A percentile compares a stretch with the other conserved stretches of the same genome.
Evolutionary conservation across 2,329 filamentous ascomycete genomes (phyloP).

Genomic region (Fusarium gaditjirri): DNA sequence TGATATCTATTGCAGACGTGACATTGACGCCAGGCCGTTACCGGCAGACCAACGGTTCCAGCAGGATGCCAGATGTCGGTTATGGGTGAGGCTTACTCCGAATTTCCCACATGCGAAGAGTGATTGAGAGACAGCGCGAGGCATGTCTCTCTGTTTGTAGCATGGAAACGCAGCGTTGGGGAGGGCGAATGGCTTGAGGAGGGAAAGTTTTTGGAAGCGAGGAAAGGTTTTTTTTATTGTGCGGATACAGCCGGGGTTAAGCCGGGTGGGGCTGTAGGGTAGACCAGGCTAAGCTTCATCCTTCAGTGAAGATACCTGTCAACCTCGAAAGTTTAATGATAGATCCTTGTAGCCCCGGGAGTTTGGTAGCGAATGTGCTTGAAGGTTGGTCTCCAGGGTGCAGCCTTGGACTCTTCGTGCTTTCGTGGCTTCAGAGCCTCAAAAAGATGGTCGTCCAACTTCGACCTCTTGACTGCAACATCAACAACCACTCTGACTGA

Average conservation of each 20-base stretch:
- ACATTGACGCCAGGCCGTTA: constrained; percentile 84
- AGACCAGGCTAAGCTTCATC: accelerated
- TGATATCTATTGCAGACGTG: constrained; percentile 91
- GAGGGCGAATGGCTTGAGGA: constrained; percentile 71
- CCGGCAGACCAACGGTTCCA: constrained; percentile 72
- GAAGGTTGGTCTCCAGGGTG: not conserved
- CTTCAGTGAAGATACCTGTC: not conserved
- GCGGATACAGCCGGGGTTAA: constrained; percentile 20
- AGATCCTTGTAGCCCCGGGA: not conserved
- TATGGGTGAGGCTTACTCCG: constrained; percentile 86
- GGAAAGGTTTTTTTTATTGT: constrained; percentile 42
- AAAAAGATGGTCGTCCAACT: not conserved
- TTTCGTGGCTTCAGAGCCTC: not conserved
- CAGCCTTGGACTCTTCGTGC: accelerated
- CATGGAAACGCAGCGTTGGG: constrained; percentile 97
- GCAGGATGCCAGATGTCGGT: not conserved
- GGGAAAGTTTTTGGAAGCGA: constrained; percentile 54
- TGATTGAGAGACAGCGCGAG: constrained; percentile 29
- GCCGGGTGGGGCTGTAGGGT: constrained; percentile 24
- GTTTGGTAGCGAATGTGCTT: not conserved
- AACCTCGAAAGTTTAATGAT: not conserved
- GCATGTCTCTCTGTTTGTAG: constrained; percentile 74
- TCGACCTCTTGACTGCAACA: accelerated
- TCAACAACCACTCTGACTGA: not conserved
- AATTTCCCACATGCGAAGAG: constrained; percentile 91